phyloP scores from a whole-genome alignment of 805 yeast species.

The Torulaspora maleeae region DNA sequence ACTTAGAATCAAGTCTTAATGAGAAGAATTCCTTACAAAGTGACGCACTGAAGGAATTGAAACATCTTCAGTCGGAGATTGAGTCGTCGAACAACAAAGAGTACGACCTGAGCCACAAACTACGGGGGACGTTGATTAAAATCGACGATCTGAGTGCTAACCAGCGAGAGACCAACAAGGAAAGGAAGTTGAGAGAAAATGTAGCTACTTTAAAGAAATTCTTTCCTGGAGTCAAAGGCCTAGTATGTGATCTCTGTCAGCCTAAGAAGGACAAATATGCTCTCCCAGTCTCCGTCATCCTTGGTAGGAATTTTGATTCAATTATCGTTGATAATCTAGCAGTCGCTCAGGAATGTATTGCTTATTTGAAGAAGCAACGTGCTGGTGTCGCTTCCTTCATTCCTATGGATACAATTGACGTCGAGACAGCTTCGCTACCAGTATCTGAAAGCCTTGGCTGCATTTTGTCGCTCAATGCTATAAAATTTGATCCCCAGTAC shows the following conservation, averaged over 20 bases:
- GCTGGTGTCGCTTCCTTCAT: slow-evolving; percentile 82
- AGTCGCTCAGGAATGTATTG: slow-evolving; percentile 71
- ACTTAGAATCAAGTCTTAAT: slow-evolving; percentile 36
- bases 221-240: slow-evolving; percentile 82
- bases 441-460: slow-evolving; percentile 23
- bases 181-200: slow-evolving; percentile 66
- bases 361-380: slow-evolving; percentile 76
- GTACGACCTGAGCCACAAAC: slow-evolving; percentile 54
- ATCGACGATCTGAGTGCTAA: slow-evolving; percentile 71
- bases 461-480: slow-evolving; percentile 58
- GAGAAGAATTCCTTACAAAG: slow-evolving; percentile 35
- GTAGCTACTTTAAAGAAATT: slow-evolving; percentile 62
- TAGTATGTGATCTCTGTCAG: slow-evolving; percentile 71
- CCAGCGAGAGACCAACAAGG: slow-evolving; percentile 70
- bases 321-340: slow-evolving; percentile 71
- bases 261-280: slow-evolving; percentile 73
- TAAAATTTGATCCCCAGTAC: slow-evolving; percentile 59
- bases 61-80: slow-evolving; percentile 38
- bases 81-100: slow-evolving; percentile 45
- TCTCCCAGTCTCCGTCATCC: slow-evolving; percentile 64
- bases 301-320: slow-evolving; percentile 78
- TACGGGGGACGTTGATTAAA: slow-evolving; percentile 54
- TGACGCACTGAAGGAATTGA: slow-evolving; percentile 34
- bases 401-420: slow-evolving; percentile 74
- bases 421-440: slow-evolving; percentile 51